Evolutionary conservation across 2,329 filamentous ascomycete genomes (phyloP), one percentile per base, ranked within the genome.

Genomic region (Diplodia seriata): DNA sequence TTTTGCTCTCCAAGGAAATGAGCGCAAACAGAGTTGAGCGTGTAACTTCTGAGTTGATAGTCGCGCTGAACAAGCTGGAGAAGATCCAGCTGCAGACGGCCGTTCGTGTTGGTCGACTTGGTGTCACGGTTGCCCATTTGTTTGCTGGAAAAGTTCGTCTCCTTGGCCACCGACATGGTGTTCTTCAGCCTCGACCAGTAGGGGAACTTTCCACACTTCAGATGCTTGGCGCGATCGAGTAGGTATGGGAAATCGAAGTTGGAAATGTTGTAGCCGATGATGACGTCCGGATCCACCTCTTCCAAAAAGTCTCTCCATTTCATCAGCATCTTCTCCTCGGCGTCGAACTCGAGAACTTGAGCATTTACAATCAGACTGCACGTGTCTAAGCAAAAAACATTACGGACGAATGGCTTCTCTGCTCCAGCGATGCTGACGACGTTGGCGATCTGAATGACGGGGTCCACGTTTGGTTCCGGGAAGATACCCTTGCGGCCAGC

Each of bases 221-320:
- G 84, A 76, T 97, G 89, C 71, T 86, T 92, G 11, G 94, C 95
- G 55, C 95, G 88, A 67, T 97, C 92, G 12, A 99, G 85, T 0
- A 99, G 86, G 76, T 99, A 99, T 0, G 94, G 94, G 71, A 99
- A 98, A 83, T 99, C 95, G 80, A 99, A 99, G 81, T 99, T 99
- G 76, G 92, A 84, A 81, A 97, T 99, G 79, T 99, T 99, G 89
- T 99, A 99, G 55, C 95, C 95, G 67, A 96, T 99, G 75, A 99
- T 97, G 71, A 99, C 91, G 81, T 99, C 95, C 0, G 95, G 94
- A 72, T 99, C 95, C 1, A 95, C 92, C 74, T 92, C 89, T 73
- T 96, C 86, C 18, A 99, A 80, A 71, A 99, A 99, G 69, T 96
- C 86, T 74, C 91, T 90, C 95, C 95, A 99, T 51, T 89, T 88